Conservation (phyloP, 768 basidiomycete species). For the Termitomyces bulborhizus region DNA sequence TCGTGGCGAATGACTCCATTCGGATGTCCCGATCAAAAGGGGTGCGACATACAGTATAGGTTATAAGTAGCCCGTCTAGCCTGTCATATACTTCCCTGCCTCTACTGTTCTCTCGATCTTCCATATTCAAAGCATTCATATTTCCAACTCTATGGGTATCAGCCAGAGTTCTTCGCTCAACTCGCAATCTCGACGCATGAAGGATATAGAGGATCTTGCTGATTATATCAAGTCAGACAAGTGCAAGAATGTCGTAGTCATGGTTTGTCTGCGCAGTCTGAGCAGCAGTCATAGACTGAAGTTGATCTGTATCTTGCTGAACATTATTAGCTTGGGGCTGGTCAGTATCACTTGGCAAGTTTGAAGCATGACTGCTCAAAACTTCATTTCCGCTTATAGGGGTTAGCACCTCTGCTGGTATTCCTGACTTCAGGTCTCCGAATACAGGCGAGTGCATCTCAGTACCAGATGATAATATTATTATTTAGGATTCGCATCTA, state of each 20-base stretch:
- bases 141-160: constrained; percentile 3
- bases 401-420: constrained; percentile 74
- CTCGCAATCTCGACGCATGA: constrained; percentile 5
- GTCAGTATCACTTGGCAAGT: constrained; percentile 26
- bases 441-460: constrained; percentile 54
- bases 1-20: too few relatives aligned
- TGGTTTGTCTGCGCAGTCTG: constrained; percentile 42
- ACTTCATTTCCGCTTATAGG: constrained; percentile 28
- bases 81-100: not conserved
- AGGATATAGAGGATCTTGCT: constrained; percentile 42
- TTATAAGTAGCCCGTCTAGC: too few relatives aligned
- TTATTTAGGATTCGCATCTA: not conserved
- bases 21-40: too few relatives aligned
- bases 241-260: constrained; percentile 66
- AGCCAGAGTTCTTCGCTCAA: not conserved
- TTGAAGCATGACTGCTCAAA: too few relatives aligned
- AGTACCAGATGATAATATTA: not conserved
- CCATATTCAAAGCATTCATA: not conserved
- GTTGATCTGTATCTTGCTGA: not conserved
- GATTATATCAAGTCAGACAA: constrained; percentile 63
- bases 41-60: too few relatives aligned
- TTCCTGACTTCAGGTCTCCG: constrained; percentile 87
- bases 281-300: not conserved
- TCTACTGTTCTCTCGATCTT: not conserved
- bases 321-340: constrained; percentile 61